A percentile compares a stretch with the other conserved stretches of the same genome.
Evolutionary conservation across 2,329 filamentous ascomycete genomes (phyloP).

Genomic region (Fusarium sacchari): DNA sequence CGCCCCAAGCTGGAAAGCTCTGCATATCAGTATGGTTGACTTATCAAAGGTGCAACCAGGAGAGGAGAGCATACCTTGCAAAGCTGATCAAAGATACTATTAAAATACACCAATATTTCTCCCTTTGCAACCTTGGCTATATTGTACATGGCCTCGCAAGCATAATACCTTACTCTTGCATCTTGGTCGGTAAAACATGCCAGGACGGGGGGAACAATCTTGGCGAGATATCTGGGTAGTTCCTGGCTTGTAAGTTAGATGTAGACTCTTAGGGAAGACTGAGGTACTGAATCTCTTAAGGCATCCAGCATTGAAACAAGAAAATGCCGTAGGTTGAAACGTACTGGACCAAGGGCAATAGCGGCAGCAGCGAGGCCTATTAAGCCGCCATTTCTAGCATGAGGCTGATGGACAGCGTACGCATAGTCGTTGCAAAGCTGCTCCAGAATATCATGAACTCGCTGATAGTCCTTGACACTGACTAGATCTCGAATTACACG

Average conservation of each 20-base stretch:
- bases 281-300: background rate
- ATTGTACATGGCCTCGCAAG: slow-evolving; percentile 99
- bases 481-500: slow-evolving; percentile 88
- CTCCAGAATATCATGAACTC: slow-evolving; percentile 87
- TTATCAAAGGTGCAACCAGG: background rate
- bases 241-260: slow-evolving; percentile 65
- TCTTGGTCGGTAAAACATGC: slow-evolving; percentile 99
- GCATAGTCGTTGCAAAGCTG: slow-evolving; percentile 98
- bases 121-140: slow-evolving; percentile 99
- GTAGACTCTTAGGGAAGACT: background rate
- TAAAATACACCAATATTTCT: slow-evolving; percentile 96
- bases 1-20: slow-evolving; percentile 76
- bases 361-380: slow-evolving; percentile 96
- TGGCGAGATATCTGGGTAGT: slow-evolving; percentile 88
- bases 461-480: slow-evolving; percentile 78
- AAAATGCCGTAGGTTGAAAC: slow-evolving; percentile 48
- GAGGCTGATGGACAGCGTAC: slow-evolving; percentile 95
- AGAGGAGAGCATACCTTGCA: slow-evolving; percentile 75
- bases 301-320: background rate
- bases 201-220: slow-evolving; percentile 94
- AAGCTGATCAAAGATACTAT: slow-evolving; percentile 96
- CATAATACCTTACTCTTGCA: slow-evolving; percentile 96
- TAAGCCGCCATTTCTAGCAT: slow-evolving; percentile 94
- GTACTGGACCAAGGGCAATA: slow-evolving; percentile 90
- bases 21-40: background rate